Conservation (phyloP, 768 basidiomycete genomes). For the Suillus sp. region DNA sequence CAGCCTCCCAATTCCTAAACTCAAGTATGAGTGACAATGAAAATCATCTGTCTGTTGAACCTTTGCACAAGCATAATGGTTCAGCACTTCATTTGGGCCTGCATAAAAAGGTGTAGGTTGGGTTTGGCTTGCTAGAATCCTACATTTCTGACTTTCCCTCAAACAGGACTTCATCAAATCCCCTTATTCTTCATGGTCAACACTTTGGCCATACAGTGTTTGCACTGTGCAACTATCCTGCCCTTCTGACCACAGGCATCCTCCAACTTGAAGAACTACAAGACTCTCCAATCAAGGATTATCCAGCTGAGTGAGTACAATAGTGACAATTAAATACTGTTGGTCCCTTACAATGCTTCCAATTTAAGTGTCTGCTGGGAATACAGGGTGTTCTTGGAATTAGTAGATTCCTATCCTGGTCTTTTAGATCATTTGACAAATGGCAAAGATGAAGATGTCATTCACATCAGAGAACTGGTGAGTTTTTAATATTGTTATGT, state of each 20-base stretch:
- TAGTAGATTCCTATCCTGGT: background rate
- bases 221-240: conserved; percentile 19
- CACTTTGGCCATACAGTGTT: conserved; percentile 26
- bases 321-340: background rate
- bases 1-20: background rate
- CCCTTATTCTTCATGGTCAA: conserved; percentile 23
- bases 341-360: background rate
- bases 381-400: background rate
- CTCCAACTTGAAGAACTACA: background rate
- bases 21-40: background rate
- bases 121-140: background rate
- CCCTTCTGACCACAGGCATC: background rate
- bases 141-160: background rate
- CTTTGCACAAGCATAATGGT: background rate
- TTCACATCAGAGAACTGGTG: background rate
- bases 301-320: background rate
- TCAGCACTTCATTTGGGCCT: background rate
- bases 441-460: background rate
- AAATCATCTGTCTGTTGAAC: background rate
- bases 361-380: background rate
- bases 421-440: background rate
- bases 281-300: background rate
- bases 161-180: conserved; percentile 11
- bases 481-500: background rate
- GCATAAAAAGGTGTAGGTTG: background rate